Base-by-base conservation (phyloP, 495 filamentous ascomycete genomes). In the Aspergillus baeticus region DNA sequence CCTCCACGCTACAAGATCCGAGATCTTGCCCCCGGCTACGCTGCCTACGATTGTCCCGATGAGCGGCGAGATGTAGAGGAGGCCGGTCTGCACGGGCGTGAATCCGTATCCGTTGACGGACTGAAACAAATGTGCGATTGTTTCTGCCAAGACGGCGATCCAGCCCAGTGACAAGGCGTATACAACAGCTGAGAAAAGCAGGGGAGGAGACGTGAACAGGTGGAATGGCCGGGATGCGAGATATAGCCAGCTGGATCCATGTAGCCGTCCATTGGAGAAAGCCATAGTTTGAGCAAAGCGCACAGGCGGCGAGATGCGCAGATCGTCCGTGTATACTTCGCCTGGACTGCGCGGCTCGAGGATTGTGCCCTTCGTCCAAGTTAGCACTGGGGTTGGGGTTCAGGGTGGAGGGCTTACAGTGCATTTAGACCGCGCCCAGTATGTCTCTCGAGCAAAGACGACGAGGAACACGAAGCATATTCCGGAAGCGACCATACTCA, bases 31-130 rank as follows among this genome's bases (percentile, higher is more conserved):
- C 11, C 52, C 52, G 1, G 38, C 13, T 1, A 55, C 52, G 21
- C 52, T 55, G 17, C 52, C 52, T 10, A 55, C 17, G 29, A 55
- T 46, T 1, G 52, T 55, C 1, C 52, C 52, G 13, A 55, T 21
- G 1, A 55, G 52, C 5, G 52, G 52, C 5, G 31, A 33, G 42
- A 55, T 36, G 20, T 55, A 55, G 5, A 55, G 52, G 2, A 55
- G 42, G 6, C 52, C 52, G 1, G 52, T 38, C 18, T 55, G 52
- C 2, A 55, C 33, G 2, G 52, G 42, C 3, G 41, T 55, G 33
- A 55, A 55, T 0, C 29, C 52, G 52, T 55, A 55, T 18, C 41
- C 26, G 23, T 3, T n/a, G 4, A 34, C 22, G 3, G 52, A 46
- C 20, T 55, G 31, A 13, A 55, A 55, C 2, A 55, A 41, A 4